A percentile compares a stretch with the other conserved stretches of the same genome.
Evolutionary conservation across 306 rosid genomes (phyloP).

Genomic region (Prunus salicina): DNA sequence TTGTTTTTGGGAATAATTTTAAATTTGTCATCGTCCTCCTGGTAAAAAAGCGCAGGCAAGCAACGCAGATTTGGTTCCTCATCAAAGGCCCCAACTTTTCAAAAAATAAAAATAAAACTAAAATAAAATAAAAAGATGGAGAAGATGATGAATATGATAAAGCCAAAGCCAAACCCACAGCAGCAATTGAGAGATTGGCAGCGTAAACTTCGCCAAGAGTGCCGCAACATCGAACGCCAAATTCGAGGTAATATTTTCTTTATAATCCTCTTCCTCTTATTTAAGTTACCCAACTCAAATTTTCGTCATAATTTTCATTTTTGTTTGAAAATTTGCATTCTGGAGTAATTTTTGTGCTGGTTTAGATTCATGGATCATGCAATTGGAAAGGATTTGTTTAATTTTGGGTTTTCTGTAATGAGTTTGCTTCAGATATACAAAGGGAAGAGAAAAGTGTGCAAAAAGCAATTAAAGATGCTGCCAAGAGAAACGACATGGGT

Average conservation of each 20-base stretch:
- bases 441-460: constrained; percentile 89
- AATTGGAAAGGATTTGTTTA: constrained; percentile 7
- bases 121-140: constrained; percentile 44
- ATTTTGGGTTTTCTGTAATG: constrained; percentile 2
- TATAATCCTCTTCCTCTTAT: neutral
- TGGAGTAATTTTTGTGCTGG: neutral
- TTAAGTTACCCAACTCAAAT: neutral
- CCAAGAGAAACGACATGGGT: constrained; percentile 92
- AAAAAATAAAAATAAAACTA: neutral
- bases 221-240: constrained; percentile 94
- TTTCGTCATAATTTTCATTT: neutral
- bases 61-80: neutral
- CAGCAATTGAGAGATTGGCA: constrained; percentile 92
- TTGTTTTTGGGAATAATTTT: neutral
- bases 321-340: neutral
- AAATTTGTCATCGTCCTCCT: neutral
- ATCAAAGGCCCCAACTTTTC: neutral
- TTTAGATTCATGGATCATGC: neutral
- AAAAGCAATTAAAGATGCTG: constrained; percentile 88
- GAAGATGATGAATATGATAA: constrained; percentile 68
- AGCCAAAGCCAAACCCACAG: constrained; percentile 81
- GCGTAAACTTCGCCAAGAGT: constrained; percentile 86
- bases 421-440: constrained; percentile 57
- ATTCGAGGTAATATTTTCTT: constrained; percentile 53
- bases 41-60: neutral